phyloP scores from a whole-genome alignment of 2,329 filamentous ascomycete genomes.

The Colletotrichum zoysiae region DNA sequence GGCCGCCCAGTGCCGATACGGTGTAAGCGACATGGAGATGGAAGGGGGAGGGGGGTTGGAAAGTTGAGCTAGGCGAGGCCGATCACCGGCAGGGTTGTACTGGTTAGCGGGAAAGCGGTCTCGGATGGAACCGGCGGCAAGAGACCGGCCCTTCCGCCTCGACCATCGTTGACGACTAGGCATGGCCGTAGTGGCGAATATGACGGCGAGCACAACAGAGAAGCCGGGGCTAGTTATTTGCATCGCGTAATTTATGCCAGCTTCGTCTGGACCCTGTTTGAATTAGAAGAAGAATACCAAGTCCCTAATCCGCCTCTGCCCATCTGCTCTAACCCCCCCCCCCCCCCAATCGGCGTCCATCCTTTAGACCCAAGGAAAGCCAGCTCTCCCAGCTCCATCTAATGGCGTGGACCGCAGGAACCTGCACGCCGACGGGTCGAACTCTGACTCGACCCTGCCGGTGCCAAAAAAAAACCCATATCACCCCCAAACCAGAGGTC shows the following conservation, averaged over 20 bases:
- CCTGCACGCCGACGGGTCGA: too few species aligned
- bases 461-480: too few species aligned
- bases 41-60: not conserved
- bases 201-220: not conserved
- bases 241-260: constrained; percentile 20
- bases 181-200: not conserved
- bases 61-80: not conserved
- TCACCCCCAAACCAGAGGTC: too few species aligned
- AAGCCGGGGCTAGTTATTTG: not conserved
- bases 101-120: not conserved
- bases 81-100: not conserved
- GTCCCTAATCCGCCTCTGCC: not conserved
- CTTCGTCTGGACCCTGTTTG: constrained; percentile 1
- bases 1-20: constrained; percentile 54
- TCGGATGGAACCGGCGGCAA: not conserved
- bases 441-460: too few species aligned
- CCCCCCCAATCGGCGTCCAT: too few species aligned
- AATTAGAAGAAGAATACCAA: not conserved
- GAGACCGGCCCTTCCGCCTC: not conserved
- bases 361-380: not conserved
- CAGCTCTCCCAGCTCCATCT: not conserved
- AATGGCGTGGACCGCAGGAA: constrained; percentile 9
- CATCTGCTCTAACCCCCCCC: too few species aligned
- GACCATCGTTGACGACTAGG: not conserved
- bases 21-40: not conserved